Percentiles rank a stretch among this genome's conserved stretches.
Conservation (phyloP, 2,329 filamentous ascomycete genomes). For the Phyllosticta citribraziliensis region DNA sequence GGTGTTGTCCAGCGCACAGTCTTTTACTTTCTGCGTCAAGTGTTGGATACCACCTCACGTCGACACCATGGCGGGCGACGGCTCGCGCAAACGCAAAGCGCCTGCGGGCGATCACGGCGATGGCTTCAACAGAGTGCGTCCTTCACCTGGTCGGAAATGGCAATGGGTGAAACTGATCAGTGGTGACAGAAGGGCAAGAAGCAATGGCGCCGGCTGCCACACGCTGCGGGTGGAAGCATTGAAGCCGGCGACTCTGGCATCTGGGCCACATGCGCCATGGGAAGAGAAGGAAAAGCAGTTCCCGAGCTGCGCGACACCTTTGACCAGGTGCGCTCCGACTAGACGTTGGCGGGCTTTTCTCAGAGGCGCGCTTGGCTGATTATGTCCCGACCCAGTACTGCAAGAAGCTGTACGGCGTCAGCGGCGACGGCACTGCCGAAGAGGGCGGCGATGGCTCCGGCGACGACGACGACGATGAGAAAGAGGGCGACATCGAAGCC, state of each 20-base stretch:
- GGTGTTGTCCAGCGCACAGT: too few relatives aligned
- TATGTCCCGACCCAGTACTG: conserved; percentile 48
- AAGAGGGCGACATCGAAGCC: conserved; percentile 55
- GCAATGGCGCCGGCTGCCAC: conserved; percentile 5
- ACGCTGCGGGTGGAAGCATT: conserved; percentile 27
- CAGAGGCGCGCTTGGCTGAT: neutral
- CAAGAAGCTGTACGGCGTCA: conserved; percentile 41
- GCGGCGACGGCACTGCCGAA: conserved; percentile 32
- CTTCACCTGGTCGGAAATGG: neutral
- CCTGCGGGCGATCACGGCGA: conserved; percentile 1
- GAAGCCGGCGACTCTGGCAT: conserved; percentile 63
- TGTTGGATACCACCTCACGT: neutral
- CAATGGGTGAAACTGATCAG: neutral
- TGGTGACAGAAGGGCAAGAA: conserved; percentile 1
- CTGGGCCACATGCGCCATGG: conserved; percentile 67
- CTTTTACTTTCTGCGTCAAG: too few relatives aligned
- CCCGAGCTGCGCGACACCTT: conserved; percentile 58
- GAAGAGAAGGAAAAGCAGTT: conserved; percentile 60
- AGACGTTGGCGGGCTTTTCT: neutral
- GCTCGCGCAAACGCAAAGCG: conserved; percentile 13
- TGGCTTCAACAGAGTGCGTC: conserved; percentile 7
- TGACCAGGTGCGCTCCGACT: conserved; percentile 45
- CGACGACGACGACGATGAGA: conserved; percentile 31
- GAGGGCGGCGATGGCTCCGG: conserved; percentile 25
- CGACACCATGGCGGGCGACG: conserved; percentile 10